Evolutionary conservation across 768 basidiomycete species (phyloP).

Genomic region (Agrocybe pediades): DNA sequence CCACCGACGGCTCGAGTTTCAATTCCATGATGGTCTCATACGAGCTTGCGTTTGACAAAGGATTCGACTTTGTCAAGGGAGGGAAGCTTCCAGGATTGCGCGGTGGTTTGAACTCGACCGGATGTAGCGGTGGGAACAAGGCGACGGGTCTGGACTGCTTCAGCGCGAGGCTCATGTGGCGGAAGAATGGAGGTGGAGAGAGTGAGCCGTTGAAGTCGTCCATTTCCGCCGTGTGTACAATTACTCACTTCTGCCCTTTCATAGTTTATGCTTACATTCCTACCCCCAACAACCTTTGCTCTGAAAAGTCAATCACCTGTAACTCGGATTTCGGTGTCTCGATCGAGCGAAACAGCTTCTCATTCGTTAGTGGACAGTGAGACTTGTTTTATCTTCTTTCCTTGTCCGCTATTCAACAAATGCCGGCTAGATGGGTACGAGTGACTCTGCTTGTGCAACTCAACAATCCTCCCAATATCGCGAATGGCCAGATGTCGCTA

Average conservation of each 20-base stretch:
- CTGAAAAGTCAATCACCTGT: slow-evolving; percentile 56
- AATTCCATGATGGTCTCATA: slow-evolving; percentile 72
- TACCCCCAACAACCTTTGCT: slow-evolving; percentile 60
- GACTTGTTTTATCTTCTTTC: slow-evolving; percentile 27
- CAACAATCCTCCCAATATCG: slow-evolving; percentile 64
- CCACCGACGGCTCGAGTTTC: slow-evolving; percentile 54
- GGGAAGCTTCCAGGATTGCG: slow-evolving; percentile 79
- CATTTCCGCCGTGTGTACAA: neutral
- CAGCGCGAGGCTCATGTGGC: slow-evolving; percentile 78
- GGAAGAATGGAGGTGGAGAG: slow-evolving; percentile 64
- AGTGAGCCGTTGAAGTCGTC: slow-evolving; percentile 43
- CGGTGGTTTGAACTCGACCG: slow-evolving; percentile 62
- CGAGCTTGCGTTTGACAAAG: slow-evolving; percentile 68
- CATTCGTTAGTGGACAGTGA: slow-evolving; percentile 63
- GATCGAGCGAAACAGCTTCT: slow-evolving; percentile 66
- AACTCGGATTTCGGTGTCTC: slow-evolving; percentile 80
- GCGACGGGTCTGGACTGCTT: slow-evolving; percentile 72
- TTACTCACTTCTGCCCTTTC: slow-evolving; percentile 6
- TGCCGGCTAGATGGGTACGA: slow-evolving; percentile 58
- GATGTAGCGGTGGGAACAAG: slow-evolving; percentile 70
- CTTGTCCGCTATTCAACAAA: neutral
- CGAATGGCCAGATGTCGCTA: slow-evolving; percentile 75
- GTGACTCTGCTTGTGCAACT: slow-evolving; percentile 77
- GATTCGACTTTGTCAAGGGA: slow-evolving; percentile 72
- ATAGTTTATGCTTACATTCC: slow-evolving; percentile 85